Evolutionary conservation across 163 green algal genomes (phyloP), one percentile per base, ranked within the genome.

Genomic region (Prototheca wickerhamii): DNA sequence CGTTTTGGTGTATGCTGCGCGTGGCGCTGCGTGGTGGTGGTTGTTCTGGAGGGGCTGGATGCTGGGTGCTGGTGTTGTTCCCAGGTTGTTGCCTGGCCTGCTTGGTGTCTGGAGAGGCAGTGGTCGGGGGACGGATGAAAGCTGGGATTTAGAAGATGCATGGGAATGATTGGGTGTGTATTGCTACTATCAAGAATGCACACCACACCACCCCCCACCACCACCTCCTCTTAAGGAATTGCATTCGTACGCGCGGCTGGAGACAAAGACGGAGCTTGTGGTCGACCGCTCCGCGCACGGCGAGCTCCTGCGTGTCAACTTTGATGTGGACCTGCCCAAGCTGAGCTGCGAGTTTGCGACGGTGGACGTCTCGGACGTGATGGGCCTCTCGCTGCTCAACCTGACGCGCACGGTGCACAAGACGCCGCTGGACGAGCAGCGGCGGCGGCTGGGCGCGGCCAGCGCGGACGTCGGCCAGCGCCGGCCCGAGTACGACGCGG

Each of bases 281-380:
- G 89, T 97, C 1, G 91, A 97, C 68, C 74, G 87, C 34, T 92
- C 82, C 55, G 54, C 76, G 30, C 82, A 89, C 18, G 89, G 89
- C 15, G 91, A 97, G 58, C 75, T 96, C n/a, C 64, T 97, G 20
- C 85, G 91, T 31, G 82, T 97, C 28, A 96, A 95, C 71, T 97
- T 97, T 78, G 97, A 97, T 70, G 77, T 97, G 69, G 91, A 79
- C 50, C 83, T 84, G 46, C 77, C 80, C 28, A 3, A 58, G 10
- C 70, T 97, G 28, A 94, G 88, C 0, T 97, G 91, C 70, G 91
- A 97, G 70, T 96, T 95, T 82, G 87, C 87, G 4, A 95, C 91
- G 0, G 72, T 96, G 29, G 91, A 97, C 67, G 84, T 97, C 54
- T 91, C 81, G 55, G 91, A 97, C 60, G 74, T 87, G 0, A 70